Conservation (phyloP, 2,329 filamentous ascomycete species). For the Trichophyton mentagrophytes region DNA sequence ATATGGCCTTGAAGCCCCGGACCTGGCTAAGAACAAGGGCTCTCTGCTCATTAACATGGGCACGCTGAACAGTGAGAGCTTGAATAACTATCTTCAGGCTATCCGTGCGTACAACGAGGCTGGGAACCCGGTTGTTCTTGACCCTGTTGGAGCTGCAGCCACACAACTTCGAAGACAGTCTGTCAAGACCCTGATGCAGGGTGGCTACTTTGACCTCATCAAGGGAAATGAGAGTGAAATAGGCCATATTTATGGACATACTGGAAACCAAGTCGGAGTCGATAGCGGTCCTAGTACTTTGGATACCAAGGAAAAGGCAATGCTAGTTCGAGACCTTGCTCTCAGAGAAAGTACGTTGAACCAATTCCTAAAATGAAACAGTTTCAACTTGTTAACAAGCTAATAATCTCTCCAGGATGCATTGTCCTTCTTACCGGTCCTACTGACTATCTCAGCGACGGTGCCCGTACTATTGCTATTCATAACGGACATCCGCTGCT, state of each 20-base stretch:
- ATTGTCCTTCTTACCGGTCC: slow-evolving; percentile 73
- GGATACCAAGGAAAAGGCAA: slow-evolving; percentile 43
- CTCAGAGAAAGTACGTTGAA: slow-evolving; percentile 42
- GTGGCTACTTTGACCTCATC: slow-evolving; percentile 72
- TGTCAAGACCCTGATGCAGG: slow-evolving; percentile 55
- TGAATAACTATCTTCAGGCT: slow-evolving; percentile 60
- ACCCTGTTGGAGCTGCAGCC: slow-evolving; percentile 83
- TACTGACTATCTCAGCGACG: slow-evolving; percentile 67
- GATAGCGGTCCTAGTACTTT: slow-evolving; percentile 55
- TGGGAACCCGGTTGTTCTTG: slow-evolving; percentile 65
- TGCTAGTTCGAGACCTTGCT: slow-evolving; percentile 55
- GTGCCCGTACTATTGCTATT: slow-evolving; percentile 52
- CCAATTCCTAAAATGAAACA: background rate
- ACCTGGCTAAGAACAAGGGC: slow-evolving; percentile 65
- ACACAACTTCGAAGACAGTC: slow-evolving; percentile 60
- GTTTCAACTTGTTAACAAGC: background rate
- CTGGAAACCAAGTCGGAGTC: slow-evolving; percentile 63
- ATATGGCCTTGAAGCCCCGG: slow-evolving; percentile 66
- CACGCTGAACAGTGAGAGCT: slow-evolving; percentile 63
- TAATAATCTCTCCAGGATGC: slow-evolving; percentile 27
- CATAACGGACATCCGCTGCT: slow-evolving; percentile 59
- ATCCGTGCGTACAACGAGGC: slow-evolving; percentile 68
- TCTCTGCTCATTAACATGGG: slow-evolving; percentile 91
- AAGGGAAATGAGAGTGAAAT: slow-evolving; percentile 94
- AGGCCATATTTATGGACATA: slow-evolving; percentile 52